A percentile compares a stretch with the other conserved stretches of the same genome.
phyloP scores from a whole-genome alignment of 23 red algal species.

The Gracilaria gracilis region DNA sequence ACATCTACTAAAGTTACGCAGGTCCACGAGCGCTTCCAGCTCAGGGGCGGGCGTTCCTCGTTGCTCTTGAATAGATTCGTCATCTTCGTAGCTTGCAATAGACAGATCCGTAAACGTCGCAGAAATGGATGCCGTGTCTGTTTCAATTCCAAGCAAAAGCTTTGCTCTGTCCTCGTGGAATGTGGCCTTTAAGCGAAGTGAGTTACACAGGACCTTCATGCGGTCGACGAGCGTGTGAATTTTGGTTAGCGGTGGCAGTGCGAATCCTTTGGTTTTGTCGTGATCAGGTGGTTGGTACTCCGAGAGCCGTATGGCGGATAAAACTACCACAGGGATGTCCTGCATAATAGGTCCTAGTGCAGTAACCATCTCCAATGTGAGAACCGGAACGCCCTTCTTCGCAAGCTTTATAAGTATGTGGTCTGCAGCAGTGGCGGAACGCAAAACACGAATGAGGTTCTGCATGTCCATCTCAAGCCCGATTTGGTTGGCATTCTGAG shows the following conservation, averaged over 20 bases:
- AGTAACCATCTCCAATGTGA: conserved; percentile 86
- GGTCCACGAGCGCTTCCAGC: conserved; percentile 56
- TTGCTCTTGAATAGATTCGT: conserved; percentile 43
- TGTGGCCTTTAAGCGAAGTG: conserved; percentile 47
- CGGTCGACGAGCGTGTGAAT: conserved; percentile 80
- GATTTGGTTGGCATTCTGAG: conserved; percentile 87
- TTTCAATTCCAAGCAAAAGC: conserved; percentile 50
- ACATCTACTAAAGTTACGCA: conserved; percentile 68
- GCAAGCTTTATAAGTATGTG: conserved; percentile 78
- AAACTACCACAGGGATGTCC: conserved; percentile 82
- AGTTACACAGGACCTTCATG: conserved; percentile 72
- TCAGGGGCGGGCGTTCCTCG: conserved; percentile 13
- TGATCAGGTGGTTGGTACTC: conserved; percentile 73
- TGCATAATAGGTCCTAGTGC: conserved; percentile 83
- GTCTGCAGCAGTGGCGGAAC: conserved; percentile 79
- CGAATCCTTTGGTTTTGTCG: conserved; percentile 59
- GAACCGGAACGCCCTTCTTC: conserved; percentile 86
- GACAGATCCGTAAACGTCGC: conserved; percentile 57
- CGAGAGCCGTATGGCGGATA: conserved; percentile 70
- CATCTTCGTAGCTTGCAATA: conserved; percentile 55
- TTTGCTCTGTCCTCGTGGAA: conserved; percentile 46
- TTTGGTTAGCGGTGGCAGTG: conserved; percentile 67
- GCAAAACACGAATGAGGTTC: conserved; percentile 78
- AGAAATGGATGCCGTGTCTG: conserved; percentile 46
- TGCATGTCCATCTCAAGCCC: conserved; percentile 90